Conservation (phyloP, 192 early-diverging fungal genomes). For the Coemansia sp. region DNA sequence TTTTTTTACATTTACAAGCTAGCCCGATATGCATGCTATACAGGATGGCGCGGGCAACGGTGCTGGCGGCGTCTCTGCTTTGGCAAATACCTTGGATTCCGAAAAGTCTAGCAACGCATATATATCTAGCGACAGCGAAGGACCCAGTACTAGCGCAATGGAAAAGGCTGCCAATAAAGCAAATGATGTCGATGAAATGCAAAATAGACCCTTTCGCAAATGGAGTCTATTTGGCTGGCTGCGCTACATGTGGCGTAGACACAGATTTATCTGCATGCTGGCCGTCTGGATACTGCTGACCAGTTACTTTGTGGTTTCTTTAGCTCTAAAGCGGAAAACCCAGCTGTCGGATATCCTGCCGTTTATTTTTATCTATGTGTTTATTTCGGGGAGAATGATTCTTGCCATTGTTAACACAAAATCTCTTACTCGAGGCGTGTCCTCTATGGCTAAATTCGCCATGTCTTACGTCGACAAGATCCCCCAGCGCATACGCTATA, state of each 20-base stretch:
- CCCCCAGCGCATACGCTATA: constrained; percentile 47
- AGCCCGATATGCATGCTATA: neutral
- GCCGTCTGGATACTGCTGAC: constrained; percentile 57
- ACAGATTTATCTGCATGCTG: constrained; percentile 32
- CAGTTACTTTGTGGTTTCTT: constrained; percentile 62
- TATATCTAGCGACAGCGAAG: neutral
- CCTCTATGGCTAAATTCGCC: neutral
- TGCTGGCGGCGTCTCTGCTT: neutral
- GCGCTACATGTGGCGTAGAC: constrained; percentile 13
- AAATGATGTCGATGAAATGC: neutral
- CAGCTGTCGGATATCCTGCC: constrained; percentile 54
- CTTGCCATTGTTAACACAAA: constrained; percentile 42
- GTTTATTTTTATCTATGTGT: constrained; percentile 52
- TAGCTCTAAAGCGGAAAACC: constrained; percentile 54
- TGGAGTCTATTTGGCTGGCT: constrained; percentile 4
- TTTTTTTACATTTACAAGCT: too few relatives aligned
- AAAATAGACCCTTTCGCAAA: neutral
- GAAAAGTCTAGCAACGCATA: neutral
- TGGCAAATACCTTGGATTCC: neutral
- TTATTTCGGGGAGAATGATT: constrained; percentile 54
- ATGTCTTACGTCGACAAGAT: constrained; percentile 25
- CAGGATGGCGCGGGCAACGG: neutral
- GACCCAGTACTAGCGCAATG: neutral
- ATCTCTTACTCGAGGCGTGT: constrained; percentile 22
- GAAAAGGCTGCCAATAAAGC: neutral